Base-by-base conservation (phyloP, 169 alveolate species). In the Plasmodium malariae region DNA sequence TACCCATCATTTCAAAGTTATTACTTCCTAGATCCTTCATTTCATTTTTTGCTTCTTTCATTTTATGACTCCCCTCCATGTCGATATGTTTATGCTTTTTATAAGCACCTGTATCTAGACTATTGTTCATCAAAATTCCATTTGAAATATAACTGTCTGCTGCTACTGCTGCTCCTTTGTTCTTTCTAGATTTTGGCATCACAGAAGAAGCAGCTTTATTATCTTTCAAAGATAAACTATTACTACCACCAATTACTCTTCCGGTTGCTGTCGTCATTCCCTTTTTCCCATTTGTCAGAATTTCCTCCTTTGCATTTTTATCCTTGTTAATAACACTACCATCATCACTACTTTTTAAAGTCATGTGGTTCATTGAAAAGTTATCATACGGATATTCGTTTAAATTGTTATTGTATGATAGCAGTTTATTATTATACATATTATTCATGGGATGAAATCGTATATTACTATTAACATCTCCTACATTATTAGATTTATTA, bases 301-400 rank as follows among this genome's bases (percentile, higher is more conserved):
- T 49, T 45, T 74, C 73, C 24, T 63, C 73, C 28, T 63, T 63
- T 21, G 21, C 34, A 21, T 26, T 34, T 14, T 51, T 70, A 1
- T 57, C 74, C 21, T 62, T 86, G n/a, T 28, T 17, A 14, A 65
- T 32, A 7, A 14, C 51, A 65, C 51, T 49, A 4, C 57, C 59
- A 11, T 67, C 36, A 24, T 86, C 68, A 12, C 49, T 26, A n/a
- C 63, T 48, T 49, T 40, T 37, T 59, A 26, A 21, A 5, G 68
- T n/a, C 17, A 60, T 28, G 34, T 76, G 63, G 6, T 32, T 37
- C 24, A 34, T 24, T n/a, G 67, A 30, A 4, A 36, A 21, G 30
- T 80, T 65, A 28, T 80, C 90, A 80, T 49, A 60, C 1, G 70
- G 57, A 59, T 59, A 65, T 6, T 80, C 90, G 19, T 51, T 76